Conservation (phyloP, 345 rosid genomes). For the Populus simonii region DNA sequence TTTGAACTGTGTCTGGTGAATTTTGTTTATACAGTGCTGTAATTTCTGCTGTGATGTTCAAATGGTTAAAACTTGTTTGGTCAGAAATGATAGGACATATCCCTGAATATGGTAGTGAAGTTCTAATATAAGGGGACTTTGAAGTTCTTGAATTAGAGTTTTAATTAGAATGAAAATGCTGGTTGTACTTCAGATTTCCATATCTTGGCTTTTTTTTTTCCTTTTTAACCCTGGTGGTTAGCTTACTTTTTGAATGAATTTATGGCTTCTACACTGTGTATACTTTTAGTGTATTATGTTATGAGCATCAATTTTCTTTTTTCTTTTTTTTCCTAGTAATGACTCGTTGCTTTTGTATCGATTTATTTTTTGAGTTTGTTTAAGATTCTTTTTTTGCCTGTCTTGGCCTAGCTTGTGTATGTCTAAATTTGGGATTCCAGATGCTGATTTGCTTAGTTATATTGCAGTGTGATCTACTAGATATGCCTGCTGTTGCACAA, state of each 20-base stretch:
- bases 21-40: neutral
- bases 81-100: neutral
- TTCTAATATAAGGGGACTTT: neutral
- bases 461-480: slow-evolving; percentile 90
- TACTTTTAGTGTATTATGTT: neutral
- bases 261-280: neutral
- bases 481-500: slow-evolving; percentile 79
- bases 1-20: neutral
- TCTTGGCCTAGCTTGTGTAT: neutral
- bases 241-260: neutral
- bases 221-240: neutral
- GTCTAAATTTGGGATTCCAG: neutral
- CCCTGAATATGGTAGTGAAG: neutral
- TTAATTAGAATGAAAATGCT: neutral
- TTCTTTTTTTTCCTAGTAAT: neutral
- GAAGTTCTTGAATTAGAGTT: neutral
- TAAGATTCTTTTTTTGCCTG: neutral
- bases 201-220: neutral
- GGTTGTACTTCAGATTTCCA: neutral
- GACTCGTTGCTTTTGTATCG: neutral
- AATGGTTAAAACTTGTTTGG: neutral
- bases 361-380: slow-evolving; percentile 2
- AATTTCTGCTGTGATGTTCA: neutral
- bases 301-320: too few relatives aligned
- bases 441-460: slow-evolving; percentile 2